A percentile compares a stretch with the other conserved stretches of the same genome.
Evolutionary conservation across 2,329 filamentous ascomycete genomes (phyloP).

Genomic region (Diaporthe amygdali): DNA sequence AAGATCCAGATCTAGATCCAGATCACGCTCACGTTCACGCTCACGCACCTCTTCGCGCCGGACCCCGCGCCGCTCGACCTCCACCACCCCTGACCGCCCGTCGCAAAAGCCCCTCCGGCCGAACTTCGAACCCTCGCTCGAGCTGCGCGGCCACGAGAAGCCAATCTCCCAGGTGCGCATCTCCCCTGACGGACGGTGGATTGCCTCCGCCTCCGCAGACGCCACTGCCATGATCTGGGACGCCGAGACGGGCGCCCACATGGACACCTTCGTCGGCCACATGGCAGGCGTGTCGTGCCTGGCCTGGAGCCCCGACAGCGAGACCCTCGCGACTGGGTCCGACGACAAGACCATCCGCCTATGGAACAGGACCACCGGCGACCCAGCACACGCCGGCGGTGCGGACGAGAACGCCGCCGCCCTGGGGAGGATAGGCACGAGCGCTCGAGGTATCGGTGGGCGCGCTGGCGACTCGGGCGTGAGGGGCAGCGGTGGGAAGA

Average conservation of each 20-base stretch:
- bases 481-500: constrained; percentile 41
- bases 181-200: constrained; percentile 87
- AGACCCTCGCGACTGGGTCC: constrained; percentile 85
- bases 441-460: constrained; percentile 18
- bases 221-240: constrained; percentile 93
- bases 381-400: constrained; percentile 38
- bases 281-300: constrained; percentile 91
- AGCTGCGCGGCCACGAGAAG: constrained; percentile 77
- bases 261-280: constrained; percentile 91
- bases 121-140: constrained; percentile 72
- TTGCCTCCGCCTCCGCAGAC: constrained; percentile 90
- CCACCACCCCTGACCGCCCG: constrained; percentile 23
- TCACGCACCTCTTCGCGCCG: constrained; percentile 35
- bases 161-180: constrained; percentile 87
- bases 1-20: constrained; percentile 29
- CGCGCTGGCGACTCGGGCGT: constrained; percentile 21
- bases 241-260: constrained; percentile 74
- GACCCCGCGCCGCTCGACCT: constrained; percentile 25
- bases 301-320: constrained; percentile 91
- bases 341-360: constrained; percentile 96
- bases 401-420: constrained; percentile 25
- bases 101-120: constrained; percentile 60
- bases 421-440: constrained; percentile 25
- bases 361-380: constrained; percentile 77
- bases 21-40: constrained; percentile 31